Evolutionary conservation across 2,329 filamentous ascomycete species (phyloP).

Genomic region (Talaromyces sp.): DNA sequence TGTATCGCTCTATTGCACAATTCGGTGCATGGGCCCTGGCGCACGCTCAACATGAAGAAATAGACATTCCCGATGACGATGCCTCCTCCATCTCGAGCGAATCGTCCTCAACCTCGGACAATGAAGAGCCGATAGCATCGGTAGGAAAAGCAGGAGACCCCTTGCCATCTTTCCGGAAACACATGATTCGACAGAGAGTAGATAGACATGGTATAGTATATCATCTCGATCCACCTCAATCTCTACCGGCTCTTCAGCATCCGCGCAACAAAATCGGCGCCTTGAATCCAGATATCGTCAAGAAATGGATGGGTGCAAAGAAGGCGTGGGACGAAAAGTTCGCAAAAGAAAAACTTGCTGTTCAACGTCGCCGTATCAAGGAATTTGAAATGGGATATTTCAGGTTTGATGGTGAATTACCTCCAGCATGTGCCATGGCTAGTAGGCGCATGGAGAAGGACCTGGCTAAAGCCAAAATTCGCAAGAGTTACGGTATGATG

Average conservation of each 20-base stretch:
- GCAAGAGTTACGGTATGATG: slow-evolving; percentile 70
- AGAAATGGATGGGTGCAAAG: slow-evolving; percentile 78
- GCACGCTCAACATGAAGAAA: slow-evolving; percentile 71
- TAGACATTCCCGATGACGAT: slow-evolving; percentile 75
- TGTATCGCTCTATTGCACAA: slow-evolving; percentile 89
- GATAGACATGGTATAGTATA: slow-evolving; percentile 73
- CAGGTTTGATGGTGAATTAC: slow-evolving; percentile 69
- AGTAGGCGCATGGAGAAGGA: slow-evolving; percentile 55
- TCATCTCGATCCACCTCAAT: slow-evolving; percentile 60
- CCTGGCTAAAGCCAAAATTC: slow-evolving; percentile 27
- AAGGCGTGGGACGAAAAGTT: slow-evolving; percentile 71
- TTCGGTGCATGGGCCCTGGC: slow-evolving; percentile 91
- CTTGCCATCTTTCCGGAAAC: slow-evolving; percentile 71
- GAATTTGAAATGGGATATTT: slow-evolving; percentile 72
- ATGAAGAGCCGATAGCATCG: slow-evolving; percentile 28
- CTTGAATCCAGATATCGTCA: slow-evolving; percentile 74
- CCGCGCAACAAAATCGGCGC: slow-evolving; percentile 66
- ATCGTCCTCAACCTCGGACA: slow-evolving; percentile 23
- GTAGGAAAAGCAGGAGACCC: slow-evolving; percentile 85
- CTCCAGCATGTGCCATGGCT: slow-evolving; percentile 79
- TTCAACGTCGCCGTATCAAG: slow-evolving; percentile 70
- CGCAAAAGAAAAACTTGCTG: slow-evolving; percentile 62
- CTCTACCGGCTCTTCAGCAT: slow-evolving; percentile 66
- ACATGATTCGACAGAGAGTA: slow-evolving; percentile 91
- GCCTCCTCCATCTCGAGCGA: slow-evolving; percentile 67